phyloP scores from a whole-genome alignment of 495 filamentous ascomycete genomes.

The Penicillium subrubescens region DNA sequence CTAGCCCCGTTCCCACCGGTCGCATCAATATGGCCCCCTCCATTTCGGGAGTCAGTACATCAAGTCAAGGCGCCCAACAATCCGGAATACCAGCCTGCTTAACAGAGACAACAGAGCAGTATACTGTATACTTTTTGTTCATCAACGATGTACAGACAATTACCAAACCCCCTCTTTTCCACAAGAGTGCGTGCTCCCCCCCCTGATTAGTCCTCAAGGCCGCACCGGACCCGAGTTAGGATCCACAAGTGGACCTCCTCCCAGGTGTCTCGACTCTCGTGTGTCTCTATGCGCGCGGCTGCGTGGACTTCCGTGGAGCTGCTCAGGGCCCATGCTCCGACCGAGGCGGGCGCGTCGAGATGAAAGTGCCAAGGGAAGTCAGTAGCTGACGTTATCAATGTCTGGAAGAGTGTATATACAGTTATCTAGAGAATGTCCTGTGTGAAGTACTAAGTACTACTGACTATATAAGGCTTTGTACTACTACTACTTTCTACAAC shows the following conservation, averaged over 20 bases:
- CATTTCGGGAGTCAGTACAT: no score
- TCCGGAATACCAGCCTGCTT: no score
- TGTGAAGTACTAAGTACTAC: not conserved
- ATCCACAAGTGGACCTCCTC: slow-evolving; percentile 24
- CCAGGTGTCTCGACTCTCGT: not conserved
- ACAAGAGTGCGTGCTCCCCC: no score
- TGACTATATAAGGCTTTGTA: no score
- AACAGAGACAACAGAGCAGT: no score
- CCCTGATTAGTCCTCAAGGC: not conserved
- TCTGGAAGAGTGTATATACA: not conserved
- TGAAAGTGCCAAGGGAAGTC: not conserved
- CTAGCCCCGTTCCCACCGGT: not conserved
- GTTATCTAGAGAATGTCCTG: not conserved
- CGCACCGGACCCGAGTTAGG: not conserved
- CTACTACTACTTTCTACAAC: no score
- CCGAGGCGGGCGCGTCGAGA: not conserved
- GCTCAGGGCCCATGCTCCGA: not conserved
- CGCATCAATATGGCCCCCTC: no score
- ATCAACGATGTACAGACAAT: no score
- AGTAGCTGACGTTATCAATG: no score
- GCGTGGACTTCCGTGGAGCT: slow-evolving; percentile 11
- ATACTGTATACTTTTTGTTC: no score
- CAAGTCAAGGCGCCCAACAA: no score
- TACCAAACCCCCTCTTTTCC: not conserved
- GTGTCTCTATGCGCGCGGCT: slow-evolving; percentile 30